A percentile compares a stretch with the other conserved stretches of the same genome.
Evolutionary conservation across 2,329 filamentous ascomycete species (phyloP).

Genomic region (Pyrenochaeta sp.): DNA sequence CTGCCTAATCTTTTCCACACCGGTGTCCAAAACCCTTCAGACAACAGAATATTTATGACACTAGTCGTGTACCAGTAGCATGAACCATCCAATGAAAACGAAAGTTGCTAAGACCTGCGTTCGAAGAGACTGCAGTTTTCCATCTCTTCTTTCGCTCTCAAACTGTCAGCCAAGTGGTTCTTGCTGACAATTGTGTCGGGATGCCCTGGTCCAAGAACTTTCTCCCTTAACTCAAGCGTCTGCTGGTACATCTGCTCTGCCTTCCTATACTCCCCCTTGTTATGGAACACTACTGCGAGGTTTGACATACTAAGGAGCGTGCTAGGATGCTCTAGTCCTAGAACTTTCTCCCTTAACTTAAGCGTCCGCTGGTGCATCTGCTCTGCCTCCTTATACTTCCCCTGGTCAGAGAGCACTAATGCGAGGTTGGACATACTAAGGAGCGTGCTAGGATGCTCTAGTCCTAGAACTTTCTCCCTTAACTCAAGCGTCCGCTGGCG

Average conservation of each 20-base stretch:
- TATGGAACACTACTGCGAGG: not conserved
- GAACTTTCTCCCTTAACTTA: constrained; percentile 10
- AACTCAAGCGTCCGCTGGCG: constrained; percentile 17
- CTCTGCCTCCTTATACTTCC: not conserved
- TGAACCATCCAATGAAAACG: too few relatives aligned
- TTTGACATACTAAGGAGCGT: constrained; percentile 11
- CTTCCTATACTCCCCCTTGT: not conserved
- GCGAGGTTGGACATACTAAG: constrained; percentile 6
- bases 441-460: constrained; percentile 11
- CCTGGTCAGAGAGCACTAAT: not conserved
- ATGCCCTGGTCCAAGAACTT: not conserved
- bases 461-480: constrained; percentile 4
- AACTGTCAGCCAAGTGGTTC: not conserved
- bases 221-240: not conserved
- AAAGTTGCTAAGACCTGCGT: too few relatives aligned
- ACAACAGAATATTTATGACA: too few relatives aligned
- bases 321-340: constrained; percentile 5
- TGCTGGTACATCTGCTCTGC: not conserved
- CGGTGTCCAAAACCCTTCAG: too few relatives aligned
- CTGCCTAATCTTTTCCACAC: too few relatives aligned
- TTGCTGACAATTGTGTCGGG: constrained; percentile 1
- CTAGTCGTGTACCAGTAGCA: too few relatives aligned
- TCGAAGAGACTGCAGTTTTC: too few relatives aligned
- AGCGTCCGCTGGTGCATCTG: constrained; percentile 12
- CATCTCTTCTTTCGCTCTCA: too few relatives aligned